Base-by-base conservation (phyloP, 2,329 filamentous ascomycete species). In the Penicillium italicum region DNA sequence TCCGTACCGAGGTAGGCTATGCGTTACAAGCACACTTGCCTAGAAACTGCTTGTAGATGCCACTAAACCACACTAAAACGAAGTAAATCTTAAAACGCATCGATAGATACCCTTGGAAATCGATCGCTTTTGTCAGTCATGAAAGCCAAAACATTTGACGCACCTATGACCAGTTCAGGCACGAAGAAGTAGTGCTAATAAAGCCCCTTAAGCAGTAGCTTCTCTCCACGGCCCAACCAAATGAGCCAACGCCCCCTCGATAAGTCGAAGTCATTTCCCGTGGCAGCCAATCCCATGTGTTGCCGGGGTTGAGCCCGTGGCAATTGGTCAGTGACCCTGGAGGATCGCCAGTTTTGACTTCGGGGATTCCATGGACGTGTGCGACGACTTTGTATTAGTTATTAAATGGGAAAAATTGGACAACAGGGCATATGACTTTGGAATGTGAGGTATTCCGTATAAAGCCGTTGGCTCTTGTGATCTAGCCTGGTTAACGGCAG, bases 211-310 rank as follows among this genome's bases (percentile, higher is more conserved):
- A 26, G 34, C 34, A 33, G 33, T 34, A n/a, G 22, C 59, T 63
- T 63, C 47, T 58, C 50, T 55, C 59, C 63, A 66, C 63, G 63
- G 62, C 59, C 63, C 63, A 66, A 66, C 63, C 63, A 66, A 26
- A 58, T 45, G 37, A 46, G 51, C 53, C 22, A 50, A 22, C 51
- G 42, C 42, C 52, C 55, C 41, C 44, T 66, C 55, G 63, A 66
- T 64, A 66, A 66, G 58, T 53, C 59, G 50, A 56, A 55, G 61
- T 58, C 63, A 60, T 59, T 60, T 60, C 41, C 16, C 34, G 37
- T 26, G 16, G 42, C 38, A 37, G 55, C 62, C 63, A 66, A 65
- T 65, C 62, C 56, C 46, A 48, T 46, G 49, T 38, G 40, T n/a
- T 22, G 28, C 43, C 42, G 44, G 42, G 48, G 41, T 50, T 43